Base-by-base conservation (phyloP, 2,329 filamentous ascomycete genomes). In the Rosellinia necatrix region DNA sequence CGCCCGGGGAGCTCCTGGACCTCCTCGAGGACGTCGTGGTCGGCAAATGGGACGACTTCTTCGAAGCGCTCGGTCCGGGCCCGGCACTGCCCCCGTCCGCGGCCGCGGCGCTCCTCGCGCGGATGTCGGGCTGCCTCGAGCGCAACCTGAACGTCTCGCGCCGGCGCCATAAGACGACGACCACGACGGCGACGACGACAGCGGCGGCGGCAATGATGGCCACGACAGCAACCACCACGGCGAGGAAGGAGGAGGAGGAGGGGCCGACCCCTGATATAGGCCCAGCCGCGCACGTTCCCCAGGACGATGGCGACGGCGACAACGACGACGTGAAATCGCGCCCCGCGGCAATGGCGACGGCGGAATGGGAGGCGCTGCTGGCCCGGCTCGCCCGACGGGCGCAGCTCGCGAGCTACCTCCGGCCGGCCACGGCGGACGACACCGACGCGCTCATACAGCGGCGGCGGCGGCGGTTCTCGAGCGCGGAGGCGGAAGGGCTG, bases 11-110 rank as follows among this genome's bases (percentile, higher is more conserved):
- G 34, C 25, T 63, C 4, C 12, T 35, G 1, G 35, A 56, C 3
- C 49, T 66, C 6, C 40, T 67, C 5, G 61, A 67, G 27, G 60
- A 67, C 9, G 46, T 67, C 6, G 57, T 49, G 3, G 10, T 59
- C 4, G 51, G 55, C 38, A 69, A 71, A 47, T 77, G 75, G 74
- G 59, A 67, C 6, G 69, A 71, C 3, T 68, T 76, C 22, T 71
- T 76, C 40, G 74, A 75, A 8, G 29, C 60, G 0, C 46, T 73
- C 17, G 51, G 64, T 4, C 44, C 60, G 5, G 55, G 57, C 17
- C 35, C 51, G 21, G n/a, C n/a, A 32, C 53, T 7, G 19, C 40
- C 13, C 5, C 5, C 49, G 8, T 15, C 53, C 10, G 56, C 60
- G 8, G 60, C 53, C 4, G 30, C 48, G 2, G 53, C 62, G 1